A percentile compares a stretch with the other conserved stretches of the same genome.
phyloP scores from a whole-genome alignment of 768 basidiomycete genomes.

The Kwoniella dejecticola region DNA sequence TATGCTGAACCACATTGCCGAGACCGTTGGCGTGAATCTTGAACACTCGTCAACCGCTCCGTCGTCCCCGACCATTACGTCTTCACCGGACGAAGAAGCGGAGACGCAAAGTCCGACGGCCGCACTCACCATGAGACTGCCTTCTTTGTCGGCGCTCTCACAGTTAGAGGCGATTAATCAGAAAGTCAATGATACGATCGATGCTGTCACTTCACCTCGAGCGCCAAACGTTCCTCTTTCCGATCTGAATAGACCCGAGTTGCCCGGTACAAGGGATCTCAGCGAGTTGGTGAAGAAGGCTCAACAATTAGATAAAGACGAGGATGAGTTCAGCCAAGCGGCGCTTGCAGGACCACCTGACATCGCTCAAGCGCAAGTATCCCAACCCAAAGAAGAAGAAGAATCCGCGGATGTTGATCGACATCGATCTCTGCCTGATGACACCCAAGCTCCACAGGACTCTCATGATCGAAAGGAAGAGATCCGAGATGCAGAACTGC shows the following conservation, averaged over 20 bases:
- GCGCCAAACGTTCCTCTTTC: not conserved
- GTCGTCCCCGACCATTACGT: not conserved
- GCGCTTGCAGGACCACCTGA: not conserved
- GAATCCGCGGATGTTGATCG: too few relatives aligned
- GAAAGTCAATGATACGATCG: constrained; percentile 9
- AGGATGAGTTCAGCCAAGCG: not conserved
- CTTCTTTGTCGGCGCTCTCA: not conserved
- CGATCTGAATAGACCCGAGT: not conserved
- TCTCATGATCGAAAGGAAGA: too few relatives aligned
- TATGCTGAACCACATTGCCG: constrained; percentile 39
- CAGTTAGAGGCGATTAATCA: not conserved
- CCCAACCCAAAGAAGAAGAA: too few relatives aligned
- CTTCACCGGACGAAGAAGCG: not conserved
- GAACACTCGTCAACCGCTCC: constrained; percentile 10
- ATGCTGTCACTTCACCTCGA: constrained; percentile 9
- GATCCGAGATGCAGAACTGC: too few relatives aligned
- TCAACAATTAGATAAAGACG: constrained; percentile 2
- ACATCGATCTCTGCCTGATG: too few relatives aligned
- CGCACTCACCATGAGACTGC: not conserved
- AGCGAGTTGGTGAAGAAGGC: not conserved
- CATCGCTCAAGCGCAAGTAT: not conserved
- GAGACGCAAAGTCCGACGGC: not conserved
- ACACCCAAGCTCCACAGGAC: too few relatives aligned
- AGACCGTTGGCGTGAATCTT: constrained; percentile 27
- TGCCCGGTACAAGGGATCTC: not conserved